phyloP scores from a whole-genome alignment of 495 filamentous ascomycete genomes.

The Hypoxylon cercidicola region DNA sequence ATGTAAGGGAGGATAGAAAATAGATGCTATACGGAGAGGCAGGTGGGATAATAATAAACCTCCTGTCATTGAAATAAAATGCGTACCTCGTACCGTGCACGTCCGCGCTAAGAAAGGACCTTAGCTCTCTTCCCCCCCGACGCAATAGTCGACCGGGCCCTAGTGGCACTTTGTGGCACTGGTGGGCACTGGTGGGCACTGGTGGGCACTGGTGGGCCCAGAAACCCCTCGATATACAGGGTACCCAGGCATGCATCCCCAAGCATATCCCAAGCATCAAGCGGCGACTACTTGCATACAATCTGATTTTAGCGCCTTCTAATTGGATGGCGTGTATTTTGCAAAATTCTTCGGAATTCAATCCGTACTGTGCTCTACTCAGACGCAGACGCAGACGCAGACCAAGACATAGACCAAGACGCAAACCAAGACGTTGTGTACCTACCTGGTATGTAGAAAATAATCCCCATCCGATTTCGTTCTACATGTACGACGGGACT shows the following conservation, averaged over 20 bases:
- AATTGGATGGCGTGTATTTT: slow-evolving; percentile 20
- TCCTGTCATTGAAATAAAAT: slow-evolving; percentile 14
- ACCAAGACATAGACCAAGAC: no score
- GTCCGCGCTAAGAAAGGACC: slow-evolving; percentile 15
- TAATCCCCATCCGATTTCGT: no score
- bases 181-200: slow-evolving; percentile 24
- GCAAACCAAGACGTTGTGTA: no score
- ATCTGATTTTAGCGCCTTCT: slow-evolving; percentile 16
- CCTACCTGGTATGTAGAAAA: no score
- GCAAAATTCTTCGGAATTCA: slow-evolving; percentile 16
- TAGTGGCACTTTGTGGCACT: slow-evolving; percentile 32
- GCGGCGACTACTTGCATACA: slow-evolving; percentile 37
- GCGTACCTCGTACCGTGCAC: slow-evolving; percentile 3
- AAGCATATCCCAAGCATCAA: slow-evolving; percentile 19
- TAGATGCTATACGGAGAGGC: slow-evolving; percentile 17
- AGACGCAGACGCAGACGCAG: neutral
- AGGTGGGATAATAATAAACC: slow-evolving; percentile 32
- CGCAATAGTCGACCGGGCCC: slow-evolving; percentile 35
- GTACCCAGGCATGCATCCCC: no score
- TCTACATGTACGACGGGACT: no score
- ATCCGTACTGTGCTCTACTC: slow-evolving; percentile 33
- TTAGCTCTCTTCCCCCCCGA: slow-evolving; percentile 1
- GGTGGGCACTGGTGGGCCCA: slow-evolving; percentile 21
- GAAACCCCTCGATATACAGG: slow-evolving; percentile 36
- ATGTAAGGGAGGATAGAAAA: slow-evolving; percentile 25